Base-by-base conservation (phyloP, 371 early-diverging fungal genomes). In the Parasitella parasitica region DNA sequence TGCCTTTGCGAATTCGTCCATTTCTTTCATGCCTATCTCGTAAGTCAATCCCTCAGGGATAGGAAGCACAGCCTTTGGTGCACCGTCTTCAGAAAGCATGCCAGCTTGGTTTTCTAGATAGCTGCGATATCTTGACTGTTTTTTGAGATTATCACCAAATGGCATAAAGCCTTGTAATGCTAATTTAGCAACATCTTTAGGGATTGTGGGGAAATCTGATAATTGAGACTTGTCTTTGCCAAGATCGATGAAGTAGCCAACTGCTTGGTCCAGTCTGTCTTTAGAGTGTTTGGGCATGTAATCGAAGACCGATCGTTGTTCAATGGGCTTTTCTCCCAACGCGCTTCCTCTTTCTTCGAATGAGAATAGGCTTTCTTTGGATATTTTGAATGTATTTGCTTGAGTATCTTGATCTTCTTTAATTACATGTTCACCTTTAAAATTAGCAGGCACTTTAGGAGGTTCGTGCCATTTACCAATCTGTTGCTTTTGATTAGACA, bases 141-240 rank as follows among this genome's bases (percentile, higher is more conserved):
- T 95, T 13, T 77, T 76, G 9, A 76, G 67, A 57, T 89, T 86
- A 34, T 85, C 87, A 5, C 83, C 86, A 80, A 94, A 95, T 4
- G 96, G 96, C 73, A 93, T 91, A 67, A 90, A 95, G 3, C 95
- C 96, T 62, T 83, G 77, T 30, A 94, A 62, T 0, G 96, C 96
- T 3, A 86, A 83, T 51, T 78, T 48, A 0, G 95, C 95, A 3
- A 81, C 77, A 5, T 80, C 77, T 63, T 86, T 86, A 6, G 87
- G 77, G n/a, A 92, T 78, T 24, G 63, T 68, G 0, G 89, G 85
- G 15, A 77, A 81, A n/a, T 76, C 70, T n/a, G 71, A 20, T 11
- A 76, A 39, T 58, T 76, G 67, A 20, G 71, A 67, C 57, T 60
- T 69, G 59, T 69, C 71, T 18, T 53, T 70, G 6, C 62, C 57